These are phyloP conservation scores for Suillus subluteus DNA, from an alignment of 768 basidiomycete species.

Conservation along the genomic window DNA sequence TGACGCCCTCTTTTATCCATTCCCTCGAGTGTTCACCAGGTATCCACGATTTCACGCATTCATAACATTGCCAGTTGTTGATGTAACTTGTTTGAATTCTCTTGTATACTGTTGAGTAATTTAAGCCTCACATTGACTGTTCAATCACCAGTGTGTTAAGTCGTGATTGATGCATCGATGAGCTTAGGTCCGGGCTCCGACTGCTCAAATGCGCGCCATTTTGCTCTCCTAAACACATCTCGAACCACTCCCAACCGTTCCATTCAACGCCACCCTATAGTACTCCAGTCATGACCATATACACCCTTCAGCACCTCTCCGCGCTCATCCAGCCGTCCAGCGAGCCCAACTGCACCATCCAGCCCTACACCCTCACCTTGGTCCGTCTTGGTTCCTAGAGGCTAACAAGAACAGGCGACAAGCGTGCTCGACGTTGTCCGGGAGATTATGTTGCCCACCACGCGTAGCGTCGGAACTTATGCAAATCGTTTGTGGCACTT, in stretches of 20 bases:
- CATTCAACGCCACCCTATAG: too few relatives aligned
- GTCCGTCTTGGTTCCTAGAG: not conserved
- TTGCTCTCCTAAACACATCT: too few relatives aligned
- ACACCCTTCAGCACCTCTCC: not conserved
- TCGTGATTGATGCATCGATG: too few relatives aligned
- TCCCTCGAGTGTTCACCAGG: not conserved
- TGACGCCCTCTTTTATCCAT: not conserved
- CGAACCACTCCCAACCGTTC: too few relatives aligned
- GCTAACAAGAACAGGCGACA: too few relatives aligned
- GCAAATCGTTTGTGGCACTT: too few relatives aligned
- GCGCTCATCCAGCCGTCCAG: not conserved
- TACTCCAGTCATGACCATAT: too few relatives aligned
- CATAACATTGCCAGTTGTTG: slow-evolving; percentile 1
- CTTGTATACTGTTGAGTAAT: slow-evolving; percentile 7
- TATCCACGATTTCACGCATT: slow-evolving; percentile 3
- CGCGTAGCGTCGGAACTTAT: too few relatives aligned
- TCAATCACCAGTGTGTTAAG: not conserved
- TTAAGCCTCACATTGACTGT: not conserved
- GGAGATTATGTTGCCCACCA: too few relatives aligned
- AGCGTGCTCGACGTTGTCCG: too few relatives aligned
- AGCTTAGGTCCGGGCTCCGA: too few relatives aligned
- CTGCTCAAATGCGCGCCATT: too few relatives aligned
- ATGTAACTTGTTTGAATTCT: slow-evolving; percentile 3
- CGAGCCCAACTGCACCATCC: not conserved
- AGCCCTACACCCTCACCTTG: not conserved